Evolutionary conservation across 495 filamentous ascomycete genomes (phyloP).

Genomic region (Aspergillus biplanus): DNA sequence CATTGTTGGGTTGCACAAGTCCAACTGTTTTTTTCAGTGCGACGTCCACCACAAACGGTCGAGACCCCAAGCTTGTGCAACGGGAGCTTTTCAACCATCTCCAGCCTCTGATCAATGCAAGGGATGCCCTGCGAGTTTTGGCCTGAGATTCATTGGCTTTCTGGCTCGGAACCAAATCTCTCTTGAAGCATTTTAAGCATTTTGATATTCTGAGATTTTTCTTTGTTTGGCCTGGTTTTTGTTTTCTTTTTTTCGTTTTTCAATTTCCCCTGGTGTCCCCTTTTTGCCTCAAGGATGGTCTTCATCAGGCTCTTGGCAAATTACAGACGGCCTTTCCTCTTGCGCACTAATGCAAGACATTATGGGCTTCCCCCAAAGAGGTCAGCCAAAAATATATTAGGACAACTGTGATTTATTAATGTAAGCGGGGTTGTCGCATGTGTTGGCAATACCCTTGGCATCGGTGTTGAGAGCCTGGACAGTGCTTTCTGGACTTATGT

Average conservation of each 20-base stretch:
- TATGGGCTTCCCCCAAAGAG: background rate
- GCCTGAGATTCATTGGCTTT: background rate
- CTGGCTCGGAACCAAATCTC: background rate
- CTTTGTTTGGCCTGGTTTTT: background rate
- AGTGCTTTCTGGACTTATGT: background rate
- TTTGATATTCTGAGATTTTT: background rate
- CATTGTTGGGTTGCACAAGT: background rate
- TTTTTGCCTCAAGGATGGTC: background rate
- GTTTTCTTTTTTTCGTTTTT: background rate
- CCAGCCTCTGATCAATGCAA: constrained; percentile 1
- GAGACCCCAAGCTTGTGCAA: background rate
- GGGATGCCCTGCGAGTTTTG: background rate
- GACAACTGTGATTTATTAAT: background rate
- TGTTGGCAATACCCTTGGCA: constrained; percentile 5
- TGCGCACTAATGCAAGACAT: constrained; percentile 25
- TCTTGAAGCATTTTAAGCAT: background rate
- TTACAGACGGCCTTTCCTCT: background rate
- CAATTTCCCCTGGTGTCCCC: background rate
- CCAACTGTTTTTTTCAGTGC: no score
- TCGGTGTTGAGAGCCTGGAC: background rate
- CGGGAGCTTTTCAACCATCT: background rate
- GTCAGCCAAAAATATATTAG: background rate
- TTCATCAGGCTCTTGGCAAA: constrained; percentile 5
- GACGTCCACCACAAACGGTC: background rate
- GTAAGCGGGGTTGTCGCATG: constrained; percentile 15